phyloP scores from a whole-genome alignment of 176 grass and related monocot genomes.

The Zizania latifolia region DNA sequence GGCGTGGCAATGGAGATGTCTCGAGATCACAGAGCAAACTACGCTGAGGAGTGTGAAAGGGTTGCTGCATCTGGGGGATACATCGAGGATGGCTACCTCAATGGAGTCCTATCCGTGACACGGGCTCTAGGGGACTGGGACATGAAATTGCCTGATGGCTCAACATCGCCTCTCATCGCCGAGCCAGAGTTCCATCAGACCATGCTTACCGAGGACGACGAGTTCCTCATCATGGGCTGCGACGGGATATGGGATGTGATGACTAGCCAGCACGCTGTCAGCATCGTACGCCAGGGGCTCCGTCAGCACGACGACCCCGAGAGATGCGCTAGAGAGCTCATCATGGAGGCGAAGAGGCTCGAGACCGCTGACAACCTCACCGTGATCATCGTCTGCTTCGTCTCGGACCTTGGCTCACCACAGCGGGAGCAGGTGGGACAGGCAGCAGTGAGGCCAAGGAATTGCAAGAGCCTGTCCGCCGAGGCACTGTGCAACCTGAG shows the following conservation, averaged over 20 bases:
- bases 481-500: constrained; percentile 65
- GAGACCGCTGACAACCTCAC: constrained; percentile 67
- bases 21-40: constrained; percentile 57
- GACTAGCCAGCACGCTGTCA: constrained; percentile 62
- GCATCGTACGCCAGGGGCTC: constrained; percentile 46
- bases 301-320: constrained; percentile 56
- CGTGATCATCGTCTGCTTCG: constrained; percentile 57
- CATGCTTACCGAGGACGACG: constrained; percentile 43
- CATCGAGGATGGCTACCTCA: constrained; percentile 87
- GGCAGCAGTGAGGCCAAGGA: constrained; percentile 4
- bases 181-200: constrained; percentile 70
- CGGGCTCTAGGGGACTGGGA: constrained; percentile 91
- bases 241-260: constrained; percentile 85
- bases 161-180: constrained; percentile 59
- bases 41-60: constrained; percentile 49
- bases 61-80: constrained; percentile 54
- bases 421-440: not conserved
- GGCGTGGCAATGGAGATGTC: constrained; percentile 86
- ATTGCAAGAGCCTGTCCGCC: constrained; percentile 53
- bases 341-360: constrained; percentile 60
- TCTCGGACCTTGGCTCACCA: constrained; percentile 18
- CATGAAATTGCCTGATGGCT: constrained; percentile 48
- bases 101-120: constrained; percentile 71
- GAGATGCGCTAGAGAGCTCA: constrained; percentile 58
- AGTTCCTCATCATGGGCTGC: constrained; percentile 79